Base-by-base conservation (phyloP, 2,329 filamentous ascomycete species). In the Ilyonectria destructans region DNA sequence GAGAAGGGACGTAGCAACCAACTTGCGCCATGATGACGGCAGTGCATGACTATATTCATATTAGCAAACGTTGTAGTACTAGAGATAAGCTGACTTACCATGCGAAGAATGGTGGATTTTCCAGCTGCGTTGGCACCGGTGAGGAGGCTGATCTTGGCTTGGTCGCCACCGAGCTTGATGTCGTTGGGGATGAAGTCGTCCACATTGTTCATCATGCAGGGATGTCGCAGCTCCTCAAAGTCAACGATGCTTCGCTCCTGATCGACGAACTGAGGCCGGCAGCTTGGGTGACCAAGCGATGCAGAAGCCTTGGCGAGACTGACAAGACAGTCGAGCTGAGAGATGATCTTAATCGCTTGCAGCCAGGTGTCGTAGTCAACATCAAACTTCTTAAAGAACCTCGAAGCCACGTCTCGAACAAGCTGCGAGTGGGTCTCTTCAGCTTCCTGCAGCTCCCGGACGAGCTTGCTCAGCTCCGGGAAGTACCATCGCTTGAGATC, bases 11-110 rank as follows among this genome's bases (percentile, higher is more conserved):
- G 74, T 97, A 93, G 80, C 96, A 98, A 62, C 96, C 96, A 33
- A 99, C 92, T 79, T 99, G 96, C 0, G 96, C 96, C 90, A 99
- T 95, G 75, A 99, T 98, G 57, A 98, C 96, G 0, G 96, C 96
- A 55, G 96, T 91, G 77, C 96, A 99, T 3, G 96, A 97, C 92
- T 94, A 74, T 2, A 55, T 81, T 76, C 77, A 49, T 55, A 63
- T 69, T 62, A 67, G 62, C 15, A 56, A 23, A 23, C 17, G 17
- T 43, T 1, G n/a, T 7, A 17, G 58, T 29, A 23, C 1, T 26
- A 10, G 6, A 10, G 12, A 29, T 0, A 6, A 21, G 17, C 12
- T 7, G 2, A 80, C 88, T 82, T 84, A 93, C 92, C 96, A 98
- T 98, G 77, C 96, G 91, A 35, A 99, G 88, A 49, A 99, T 90